Evolutionary conservation across 768 basidiomycete genomes (phyloP), one percentile per base, ranked within the genome.

Genomic region (Phylloporus rhodoxanthus): DNA sequence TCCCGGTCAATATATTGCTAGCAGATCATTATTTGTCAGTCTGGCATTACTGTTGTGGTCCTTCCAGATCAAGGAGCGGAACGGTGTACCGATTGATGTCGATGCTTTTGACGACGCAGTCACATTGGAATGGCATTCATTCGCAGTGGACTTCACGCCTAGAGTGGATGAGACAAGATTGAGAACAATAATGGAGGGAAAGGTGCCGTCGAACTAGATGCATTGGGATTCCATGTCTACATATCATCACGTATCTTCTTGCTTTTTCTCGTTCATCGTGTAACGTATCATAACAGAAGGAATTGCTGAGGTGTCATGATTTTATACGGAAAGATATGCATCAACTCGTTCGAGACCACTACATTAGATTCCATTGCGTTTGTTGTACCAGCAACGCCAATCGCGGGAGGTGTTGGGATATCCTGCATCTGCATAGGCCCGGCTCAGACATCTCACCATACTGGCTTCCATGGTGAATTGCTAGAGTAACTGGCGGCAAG

Each of bases 31-130:
- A 1, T 81, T 79, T 56, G 67, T 84, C 40, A 82, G 77, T 57
- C 76, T 80, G 0, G 79, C 82, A 0, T 67, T 81, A 10, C 62
- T 80, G 9, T 70, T 81, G 14, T 84, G 81, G 80, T 76, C 81
- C 0, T 84, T 84, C 68, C 70, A 60, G 1, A 69, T 85, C 28
- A 65, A 64, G 10, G 55, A 73, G 19, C 75, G 79, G 52, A 72
- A 75, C 0, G 53, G 62, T 3, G 60, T 68, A 5, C 79, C 80
- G 0, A 82, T 85, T 48, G 77, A 86, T 60, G 72, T 73, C 3
- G 62, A 76, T 33, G 79, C 73, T 0, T 82, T 84, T 60, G 79
- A 76, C 4, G 77, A 82, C 56, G 74, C 73, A 5, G 76, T 80
- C 10, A 82, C 82, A 58, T 67, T 75, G 0, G 80, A 81, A 50